Evolutionary conservation across 176 grass and related monocot species (phyloP).

Genomic region (Musa beccarii): DNA sequence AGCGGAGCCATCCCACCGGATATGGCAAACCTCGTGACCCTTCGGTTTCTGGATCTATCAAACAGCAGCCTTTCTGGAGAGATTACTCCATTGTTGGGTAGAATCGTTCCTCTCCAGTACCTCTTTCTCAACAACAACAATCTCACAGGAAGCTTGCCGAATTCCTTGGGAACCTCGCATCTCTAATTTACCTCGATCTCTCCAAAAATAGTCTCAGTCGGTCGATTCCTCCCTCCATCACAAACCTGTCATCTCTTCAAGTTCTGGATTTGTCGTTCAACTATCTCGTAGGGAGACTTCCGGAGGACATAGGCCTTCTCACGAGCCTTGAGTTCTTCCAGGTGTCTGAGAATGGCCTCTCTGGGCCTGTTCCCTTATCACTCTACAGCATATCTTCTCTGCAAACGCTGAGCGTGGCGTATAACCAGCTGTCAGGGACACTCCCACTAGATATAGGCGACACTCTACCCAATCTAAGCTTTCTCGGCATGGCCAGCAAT

Average conservation of each 20-base stretch:
- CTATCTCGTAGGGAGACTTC: constrained; percentile 8
- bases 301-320: neutral
- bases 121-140: neutral
- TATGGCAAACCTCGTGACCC: neutral
- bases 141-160: constrained; percentile 1
- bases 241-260: neutral
- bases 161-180: neutral
- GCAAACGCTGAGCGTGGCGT: neutral
- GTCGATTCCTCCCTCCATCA: constrained; percentile 1
- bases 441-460: constrained; percentile 16
- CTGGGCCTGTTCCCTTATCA: neutral
- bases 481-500: neutral
- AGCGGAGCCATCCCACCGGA: neutral
- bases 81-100: neutral
- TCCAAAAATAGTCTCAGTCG: neutral
- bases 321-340: neutral
- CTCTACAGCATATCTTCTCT: constrained; percentile 21
- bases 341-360: too few species aligned
- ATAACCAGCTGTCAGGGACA: constrained; percentile 8
- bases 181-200: neutral
- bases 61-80: neutral
- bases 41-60: neutral
- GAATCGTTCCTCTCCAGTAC: neutral
- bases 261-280: constrained; percentile 4
- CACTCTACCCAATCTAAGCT: constrained; percentile 15